Conservation (phyloP, 2,329 filamentous ascomycete genomes). For the Botrytis galanthina region DNA sequence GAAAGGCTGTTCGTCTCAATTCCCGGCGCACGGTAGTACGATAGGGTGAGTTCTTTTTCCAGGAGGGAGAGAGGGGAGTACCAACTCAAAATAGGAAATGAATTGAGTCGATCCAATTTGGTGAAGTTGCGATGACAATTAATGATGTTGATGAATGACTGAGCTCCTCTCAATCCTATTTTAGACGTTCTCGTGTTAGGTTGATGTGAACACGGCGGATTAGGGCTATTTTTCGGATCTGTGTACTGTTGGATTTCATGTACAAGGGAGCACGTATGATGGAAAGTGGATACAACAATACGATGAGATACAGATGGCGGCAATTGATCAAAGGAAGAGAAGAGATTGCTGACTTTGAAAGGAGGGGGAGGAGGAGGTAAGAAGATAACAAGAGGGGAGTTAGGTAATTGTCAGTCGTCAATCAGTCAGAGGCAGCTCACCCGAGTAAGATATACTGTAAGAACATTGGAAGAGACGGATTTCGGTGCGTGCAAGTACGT, state of each 20-base stretch:
- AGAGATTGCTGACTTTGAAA: neutral
- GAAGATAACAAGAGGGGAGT: neutral
- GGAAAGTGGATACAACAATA: conserved; percentile 13
- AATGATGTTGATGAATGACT: neutral
- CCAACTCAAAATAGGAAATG: conserved; percentile 13
- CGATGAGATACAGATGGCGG: neutral
- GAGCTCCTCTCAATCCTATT: neutral
- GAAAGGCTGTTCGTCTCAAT: conserved; percentile 11
- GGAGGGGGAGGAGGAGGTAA: neutral
- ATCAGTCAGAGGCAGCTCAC: conserved; percentile 3
- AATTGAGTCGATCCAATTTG: neutral
- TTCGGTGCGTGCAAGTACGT: neutral
- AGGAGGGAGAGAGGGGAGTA: neutral
- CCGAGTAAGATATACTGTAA: neutral
- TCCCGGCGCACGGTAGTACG: conserved; percentile 11
- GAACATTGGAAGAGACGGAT: neutral
- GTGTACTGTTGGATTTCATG: conserved; percentile 4
- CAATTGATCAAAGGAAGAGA: neutral
- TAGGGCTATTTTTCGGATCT: conserved; percentile 12
- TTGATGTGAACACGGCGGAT: neutral
- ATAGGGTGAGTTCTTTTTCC: conserved; percentile 5
- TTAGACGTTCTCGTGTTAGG: neutral
- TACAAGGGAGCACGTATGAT: neutral
- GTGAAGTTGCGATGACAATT: neutral
- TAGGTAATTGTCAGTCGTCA: neutral